phyloP scores from a whole-genome alignment of 192 early-diverging fungal species.

The Gonapodya prolifera region DNA sequence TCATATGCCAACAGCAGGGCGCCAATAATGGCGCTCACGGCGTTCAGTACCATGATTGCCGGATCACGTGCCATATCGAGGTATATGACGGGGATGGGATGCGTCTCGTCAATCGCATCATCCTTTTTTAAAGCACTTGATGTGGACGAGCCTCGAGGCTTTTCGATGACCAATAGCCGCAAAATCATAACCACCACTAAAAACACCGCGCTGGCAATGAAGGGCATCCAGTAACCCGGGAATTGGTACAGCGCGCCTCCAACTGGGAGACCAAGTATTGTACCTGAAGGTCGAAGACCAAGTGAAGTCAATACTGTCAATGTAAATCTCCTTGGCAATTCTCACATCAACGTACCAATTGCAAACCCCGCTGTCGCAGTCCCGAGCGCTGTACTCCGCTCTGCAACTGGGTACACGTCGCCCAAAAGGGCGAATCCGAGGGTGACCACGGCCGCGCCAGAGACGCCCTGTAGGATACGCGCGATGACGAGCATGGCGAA shows the following conservation, averaged over 20 bases:
- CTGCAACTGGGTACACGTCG: background rate
- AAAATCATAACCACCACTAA: constrained; percentile 42
- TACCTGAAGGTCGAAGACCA: no score
- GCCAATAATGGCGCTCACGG: background rate
- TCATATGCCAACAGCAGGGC: constrained; percentile 10
- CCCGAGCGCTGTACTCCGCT: background rate
- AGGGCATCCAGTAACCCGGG: constrained; percentile 52
- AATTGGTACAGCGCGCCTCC: constrained; percentile 51
- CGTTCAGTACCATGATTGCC: background rate
- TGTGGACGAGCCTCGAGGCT: no score
- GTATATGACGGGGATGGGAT: no score
- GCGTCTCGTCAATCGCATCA: no score
- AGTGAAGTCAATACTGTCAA: no score
- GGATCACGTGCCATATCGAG: background rate
- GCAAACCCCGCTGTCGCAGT: constrained; percentile 50
- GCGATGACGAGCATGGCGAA: constrained; percentile 55
- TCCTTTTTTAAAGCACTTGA: no score
- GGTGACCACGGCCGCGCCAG: constrained; percentile 56
- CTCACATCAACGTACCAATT: no score
- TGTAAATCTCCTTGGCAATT: no score
- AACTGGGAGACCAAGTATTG: constrained; percentile 50
- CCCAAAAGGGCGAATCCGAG: background rate
- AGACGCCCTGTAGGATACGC: constrained; percentile 54
- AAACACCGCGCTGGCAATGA: constrained; percentile 51
- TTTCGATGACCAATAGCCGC: constrained; percentile 48